Conservation (phyloP, 75 land plant species). For the Pinus taeda region DNA sequence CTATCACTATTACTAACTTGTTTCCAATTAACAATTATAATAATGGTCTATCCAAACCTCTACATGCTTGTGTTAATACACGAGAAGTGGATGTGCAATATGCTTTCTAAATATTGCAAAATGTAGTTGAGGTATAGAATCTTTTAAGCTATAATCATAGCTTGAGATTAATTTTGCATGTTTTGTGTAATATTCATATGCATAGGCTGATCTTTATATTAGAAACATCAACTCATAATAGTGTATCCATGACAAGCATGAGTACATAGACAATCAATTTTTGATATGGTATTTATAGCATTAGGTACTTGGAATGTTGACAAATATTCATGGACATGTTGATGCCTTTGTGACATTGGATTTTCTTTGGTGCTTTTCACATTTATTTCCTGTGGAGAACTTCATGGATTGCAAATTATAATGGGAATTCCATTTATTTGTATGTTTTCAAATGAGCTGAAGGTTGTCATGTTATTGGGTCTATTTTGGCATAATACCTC, state of each 20-base stretch:
- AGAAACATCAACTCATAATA: neutral
- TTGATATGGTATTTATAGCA: neutral
- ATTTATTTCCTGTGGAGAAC: too few species aligned
- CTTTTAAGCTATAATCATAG: neutral
- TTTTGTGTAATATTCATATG: neutral
- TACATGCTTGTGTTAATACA: conserved; percentile 85
- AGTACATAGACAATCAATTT: neutral
- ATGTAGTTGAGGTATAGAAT: conserved; percentile 33
- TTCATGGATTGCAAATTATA: too few species aligned
- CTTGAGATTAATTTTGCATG: neutral
- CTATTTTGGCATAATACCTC: too few species aligned
- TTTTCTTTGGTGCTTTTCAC: neutral
- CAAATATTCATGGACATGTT: neutral
- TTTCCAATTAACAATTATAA: too few species aligned
- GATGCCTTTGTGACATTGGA: neutral
- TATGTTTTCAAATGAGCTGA: too few species aligned
- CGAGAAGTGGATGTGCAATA: conserved; percentile 58
- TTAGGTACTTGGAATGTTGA: neutral
- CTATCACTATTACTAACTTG: too few species aligned
- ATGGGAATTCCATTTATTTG: too few species aligned
- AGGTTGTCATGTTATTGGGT: too few species aligned
- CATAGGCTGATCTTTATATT: neutral
- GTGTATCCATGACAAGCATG: neutral
- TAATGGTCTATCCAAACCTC: conserved; percentile 56
- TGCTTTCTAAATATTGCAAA: conserved; percentile 42